phyloP scores from a whole-genome alignment of 495 filamentous ascomycete species.

The Penicillium waksmanii region DNA sequence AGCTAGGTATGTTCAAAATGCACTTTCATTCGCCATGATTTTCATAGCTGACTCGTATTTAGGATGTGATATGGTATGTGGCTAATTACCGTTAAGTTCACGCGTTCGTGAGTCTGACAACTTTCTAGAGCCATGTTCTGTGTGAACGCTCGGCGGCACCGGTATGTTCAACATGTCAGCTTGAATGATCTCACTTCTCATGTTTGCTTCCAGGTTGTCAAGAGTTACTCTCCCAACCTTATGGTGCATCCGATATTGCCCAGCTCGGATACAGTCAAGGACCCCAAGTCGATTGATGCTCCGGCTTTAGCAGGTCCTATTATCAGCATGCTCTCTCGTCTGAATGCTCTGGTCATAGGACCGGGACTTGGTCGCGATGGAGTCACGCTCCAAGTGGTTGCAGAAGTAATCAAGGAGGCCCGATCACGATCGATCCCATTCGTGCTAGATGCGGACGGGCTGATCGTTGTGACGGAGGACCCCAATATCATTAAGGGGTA shows the following conservation, averaged over 20 bases:
- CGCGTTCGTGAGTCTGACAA: constrained; percentile 11
- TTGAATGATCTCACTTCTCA: neutral
- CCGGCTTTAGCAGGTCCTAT: constrained; percentile 69
- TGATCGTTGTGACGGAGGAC: constrained; percentile 72
- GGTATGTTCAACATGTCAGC: constrained; percentile 23
- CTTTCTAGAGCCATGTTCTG: constrained; percentile 84
- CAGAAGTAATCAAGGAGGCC: constrained; percentile 78
- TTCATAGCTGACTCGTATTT: constrained; percentile 9
- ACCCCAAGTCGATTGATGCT: constrained; percentile 48
- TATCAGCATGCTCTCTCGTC: constrained; percentile 76
- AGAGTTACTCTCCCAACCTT: constrained; percentile 95
- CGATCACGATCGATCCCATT: constrained; percentile 73
- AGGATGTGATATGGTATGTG: constrained; percentile 78
- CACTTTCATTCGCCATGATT: neutral
- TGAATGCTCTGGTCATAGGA: constrained; percentile 93
- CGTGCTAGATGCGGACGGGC: constrained; percentile 90
- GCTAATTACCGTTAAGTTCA: neutral
- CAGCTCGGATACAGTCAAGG: constrained; percentile 55
- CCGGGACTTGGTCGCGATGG: constrained; percentile 89
- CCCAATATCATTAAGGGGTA: constrained; percentile 82
- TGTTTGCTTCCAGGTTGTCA: constrained; percentile 66
- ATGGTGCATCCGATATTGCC: constrained; percentile 99
- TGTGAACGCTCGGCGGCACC: constrained; percentile 86
- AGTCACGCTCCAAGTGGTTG: constrained; percentile 87
- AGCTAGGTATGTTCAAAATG: constrained; percentile 56